Conservation (phyloP, 2,329 filamentous ascomycete species). For the Paecilomyces variotii region DNA sequence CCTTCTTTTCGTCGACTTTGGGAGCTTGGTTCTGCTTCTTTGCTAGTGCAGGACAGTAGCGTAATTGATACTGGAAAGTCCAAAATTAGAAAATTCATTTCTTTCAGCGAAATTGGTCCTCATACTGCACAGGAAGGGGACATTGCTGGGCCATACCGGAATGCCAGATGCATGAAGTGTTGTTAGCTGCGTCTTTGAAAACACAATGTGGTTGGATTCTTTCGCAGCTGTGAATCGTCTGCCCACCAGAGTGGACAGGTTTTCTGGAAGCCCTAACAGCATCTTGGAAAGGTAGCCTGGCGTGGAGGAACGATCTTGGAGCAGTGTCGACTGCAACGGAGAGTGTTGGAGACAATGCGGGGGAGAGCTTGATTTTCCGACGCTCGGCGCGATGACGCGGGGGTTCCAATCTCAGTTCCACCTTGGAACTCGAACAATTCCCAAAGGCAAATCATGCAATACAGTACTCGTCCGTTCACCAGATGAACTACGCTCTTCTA, state of each 20-base stretch:
- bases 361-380: neutral
- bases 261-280: constrained; percentile 29
- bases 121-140: neutral
- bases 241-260: constrained; percentile 27
- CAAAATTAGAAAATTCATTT: neutral
- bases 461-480: too few relatives aligned
- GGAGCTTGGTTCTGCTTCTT: constrained; percentile 30
- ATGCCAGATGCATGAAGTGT: constrained; percentile 26
- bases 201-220: constrained; percentile 28
- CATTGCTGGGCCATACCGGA: constrained; percentile 19
- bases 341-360: constrained; percentile 1
- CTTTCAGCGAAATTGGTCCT: neutral
- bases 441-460: too few relatives aligned
- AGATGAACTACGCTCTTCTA: neutral
- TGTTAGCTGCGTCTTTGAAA: constrained; percentile 33
- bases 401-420: neutral
- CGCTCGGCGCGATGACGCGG: neutral
- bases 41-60: constrained; percentile 42
- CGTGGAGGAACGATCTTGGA: neutral
- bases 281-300: constrained; percentile 13
- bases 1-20: constrained; percentile 13
- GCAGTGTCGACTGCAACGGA: neutral
- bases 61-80: constrained; percentile 35
- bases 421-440: too few relatives aligned
- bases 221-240: constrained; percentile 28